phyloP scores from a whole-genome alignment of 1,139 yeast species.

The Debaryomyces sp. region DNA sequence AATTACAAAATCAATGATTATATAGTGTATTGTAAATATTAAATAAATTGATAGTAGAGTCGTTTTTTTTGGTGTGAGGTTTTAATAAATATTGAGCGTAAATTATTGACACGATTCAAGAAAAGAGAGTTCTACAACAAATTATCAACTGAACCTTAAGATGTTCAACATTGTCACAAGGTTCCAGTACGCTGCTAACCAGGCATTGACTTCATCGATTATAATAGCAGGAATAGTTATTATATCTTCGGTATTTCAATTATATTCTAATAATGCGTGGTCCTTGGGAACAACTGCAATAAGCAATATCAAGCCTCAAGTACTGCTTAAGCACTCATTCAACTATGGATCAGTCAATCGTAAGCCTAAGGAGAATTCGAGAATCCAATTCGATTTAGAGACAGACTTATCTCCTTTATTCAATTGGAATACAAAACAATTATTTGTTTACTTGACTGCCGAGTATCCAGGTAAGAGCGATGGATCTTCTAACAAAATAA shows the following conservation, averaged over 20 bases:
- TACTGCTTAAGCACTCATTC: slow-evolving; percentile 62
- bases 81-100: neutral
- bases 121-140: neutral
- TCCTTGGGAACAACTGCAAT: slow-evolving; percentile 41
- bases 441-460: slow-evolving; percentile 86
- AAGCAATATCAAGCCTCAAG: slow-evolving; percentile 41
- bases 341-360: slow-evolving; percentile 72
- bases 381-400: slow-evolving; percentile 70
- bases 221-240: slow-evolving; percentile 50
- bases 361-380: slow-evolving; percentile 79
- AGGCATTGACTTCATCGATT: slow-evolving; percentile 55
- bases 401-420: slow-evolving; percentile 70
- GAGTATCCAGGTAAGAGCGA: slow-evolving; percentile 71
- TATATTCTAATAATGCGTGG: slow-evolving; percentile 49
- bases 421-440: slow-evolving; percentile 97
- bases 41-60: neutral
- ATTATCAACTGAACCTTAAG: neutral
- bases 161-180: slow-evolving; percentile 47
- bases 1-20: slow-evolving; percentile 9
- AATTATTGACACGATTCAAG: slow-evolving; percentile 6
- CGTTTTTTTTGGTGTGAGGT: neutral
- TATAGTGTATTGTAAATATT: neutral
- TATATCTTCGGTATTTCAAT: slow-evolving; percentile 51
- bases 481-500: slow-evolving; percentile 63
- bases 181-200: slow-evolving; percentile 58